These are phyloP conservation scores for Leccinum truebloodii DNA, from an alignment of 768 basidiomycete species.

Conservation along the genomic window DNA sequence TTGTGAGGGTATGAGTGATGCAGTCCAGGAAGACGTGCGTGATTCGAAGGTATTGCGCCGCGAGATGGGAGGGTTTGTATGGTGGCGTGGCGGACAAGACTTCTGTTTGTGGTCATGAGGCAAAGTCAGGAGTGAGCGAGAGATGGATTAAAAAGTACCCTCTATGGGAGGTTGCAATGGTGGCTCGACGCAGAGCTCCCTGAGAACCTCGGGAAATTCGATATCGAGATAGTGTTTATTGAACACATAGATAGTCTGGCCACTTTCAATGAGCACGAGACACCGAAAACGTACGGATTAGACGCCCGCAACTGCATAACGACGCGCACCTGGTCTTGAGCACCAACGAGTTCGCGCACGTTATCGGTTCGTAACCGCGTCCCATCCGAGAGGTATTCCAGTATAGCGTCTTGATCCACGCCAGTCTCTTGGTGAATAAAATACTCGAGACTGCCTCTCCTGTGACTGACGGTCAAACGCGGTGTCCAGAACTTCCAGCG, in stretches of 20 bases:
- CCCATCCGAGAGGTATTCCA: constrained; percentile 82
- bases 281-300: not conserved
- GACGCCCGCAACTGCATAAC: not conserved
- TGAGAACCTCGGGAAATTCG: constrained; percentile 63
- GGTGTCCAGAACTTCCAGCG: constrained; percentile 2
- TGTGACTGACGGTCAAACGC: constrained; percentile 30
- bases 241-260: constrained; percentile 75
- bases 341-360: constrained; percentile 72
- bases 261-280: constrained; percentile 15
- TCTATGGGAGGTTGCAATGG: constrained; percentile 70
- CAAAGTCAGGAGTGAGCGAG: not conserved
- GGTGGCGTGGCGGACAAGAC: constrained; percentile 68
- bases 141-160: constrained; percentile 42
- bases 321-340: constrained; percentile 66
- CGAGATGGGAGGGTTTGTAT: constrained; percentile 65
- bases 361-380: constrained; percentile 69
- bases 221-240: constrained; percentile 80
- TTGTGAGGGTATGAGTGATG: constrained; percentile 49
- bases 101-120: constrained; percentile 39
- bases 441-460: constrained; percentile 65
- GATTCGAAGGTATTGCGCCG: constrained; percentile 62
- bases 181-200: constrained; percentile 60
- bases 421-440: constrained; percentile 75
- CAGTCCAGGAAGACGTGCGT: constrained; percentile 67
- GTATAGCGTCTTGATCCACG: constrained; percentile 63